A percentile compares a stretch with the other conserved stretches of the same genome.
phyloP scores from a whole-genome alignment of 768 basidiomycete species.

The Lactarius tabidus region DNA sequence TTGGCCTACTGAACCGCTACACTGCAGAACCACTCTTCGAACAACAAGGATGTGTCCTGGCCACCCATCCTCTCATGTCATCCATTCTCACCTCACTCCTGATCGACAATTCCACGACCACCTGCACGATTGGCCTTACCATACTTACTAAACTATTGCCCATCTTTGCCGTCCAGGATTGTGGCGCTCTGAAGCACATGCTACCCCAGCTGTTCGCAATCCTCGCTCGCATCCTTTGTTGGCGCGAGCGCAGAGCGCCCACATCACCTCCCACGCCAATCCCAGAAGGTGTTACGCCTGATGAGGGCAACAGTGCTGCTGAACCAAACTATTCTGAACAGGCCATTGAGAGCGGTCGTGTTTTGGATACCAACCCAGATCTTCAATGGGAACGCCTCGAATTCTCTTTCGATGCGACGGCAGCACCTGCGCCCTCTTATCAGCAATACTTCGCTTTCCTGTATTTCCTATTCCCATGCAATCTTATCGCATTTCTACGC shows the following conservation, averaged over 20 bases:
- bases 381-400: conserved; percentile 69
- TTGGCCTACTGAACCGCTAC: conserved; percentile 61
- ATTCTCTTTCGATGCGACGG: conserved; percentile 49
- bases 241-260: conserved; percentile 52
- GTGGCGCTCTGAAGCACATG: conserved; percentile 48
- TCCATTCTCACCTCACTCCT: conserved; percentile 64
- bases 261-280: conserved; percentile 14
- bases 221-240: conserved; percentile 68
- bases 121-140: conserved; percentile 59
- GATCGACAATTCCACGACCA: conserved; percentile 71
- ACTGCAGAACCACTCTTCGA: conserved; percentile 52
- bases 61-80: conserved; percentile 58
- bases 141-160: conserved; percentile 71
- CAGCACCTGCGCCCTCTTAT: conserved; percentile 55
- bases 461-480: conserved; percentile 91
- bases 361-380: conserved; percentile 42
- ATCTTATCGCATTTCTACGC: conserved; percentile 75
- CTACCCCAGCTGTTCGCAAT: conserved; percentile 65
- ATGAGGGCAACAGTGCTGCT: conserved; percentile 2
- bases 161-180: conserved; percentile 62
- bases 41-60: conserved; percentile 46
- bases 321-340: conserved; percentile 15
- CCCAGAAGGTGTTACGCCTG: conserved; percentile 12
- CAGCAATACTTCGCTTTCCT: conserved; percentile 70
- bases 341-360: conserved; percentile 14